Conservation (phyloP, 2,329 filamentous ascomycete genomes). For the Colletotrichum caudatum region DNA sequence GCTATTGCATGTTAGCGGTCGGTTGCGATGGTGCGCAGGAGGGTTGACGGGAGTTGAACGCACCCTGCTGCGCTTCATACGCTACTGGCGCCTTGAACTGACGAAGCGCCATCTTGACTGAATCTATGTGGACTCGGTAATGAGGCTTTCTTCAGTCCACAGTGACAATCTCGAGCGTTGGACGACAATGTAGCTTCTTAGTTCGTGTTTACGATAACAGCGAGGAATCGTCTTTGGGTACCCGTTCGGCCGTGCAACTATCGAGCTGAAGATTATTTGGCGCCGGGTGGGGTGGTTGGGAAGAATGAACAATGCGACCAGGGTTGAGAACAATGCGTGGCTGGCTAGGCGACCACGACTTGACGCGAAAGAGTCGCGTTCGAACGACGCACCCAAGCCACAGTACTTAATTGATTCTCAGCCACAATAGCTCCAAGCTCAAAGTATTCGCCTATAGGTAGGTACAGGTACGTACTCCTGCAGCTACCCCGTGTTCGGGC, state of each 20-base stretch:
- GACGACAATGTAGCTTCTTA: constrained; percentile 8
- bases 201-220: constrained; percentile 23
- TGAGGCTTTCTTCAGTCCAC: constrained; percentile 6
- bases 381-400: constrained; percentile 13
- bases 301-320: constrained; percentile 44
- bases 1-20: constrained; percentile 59
- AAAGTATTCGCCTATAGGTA: constrained; percentile 20
- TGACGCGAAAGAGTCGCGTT: constrained; percentile 40
- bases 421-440: constrained; percentile 12
- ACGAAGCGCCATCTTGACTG: constrained; percentile 81
- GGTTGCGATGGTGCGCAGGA: constrained; percentile 25
- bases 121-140: constrained; percentile 8
- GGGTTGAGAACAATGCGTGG: constrained; percentile 41
- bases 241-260: constrained; percentile 18
- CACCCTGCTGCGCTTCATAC: constrained; percentile 88
- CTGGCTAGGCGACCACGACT: constrained; percentile 41
- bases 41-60: constrained; percentile 48
- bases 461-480: constrained; percentile 21
- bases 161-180: not conserved
- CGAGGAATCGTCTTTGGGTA: constrained; percentile 21
- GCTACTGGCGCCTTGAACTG: constrained; percentile 83
- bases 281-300: constrained; percentile 45
- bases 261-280: constrained; percentile 38
- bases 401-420: constrained; percentile 38
- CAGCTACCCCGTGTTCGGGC: constrained; percentile 36